Evolutionary conservation across 2,329 filamentous ascomycete species (phyloP).

Genomic region (Colletotrichum cordylinicola): DNA sequence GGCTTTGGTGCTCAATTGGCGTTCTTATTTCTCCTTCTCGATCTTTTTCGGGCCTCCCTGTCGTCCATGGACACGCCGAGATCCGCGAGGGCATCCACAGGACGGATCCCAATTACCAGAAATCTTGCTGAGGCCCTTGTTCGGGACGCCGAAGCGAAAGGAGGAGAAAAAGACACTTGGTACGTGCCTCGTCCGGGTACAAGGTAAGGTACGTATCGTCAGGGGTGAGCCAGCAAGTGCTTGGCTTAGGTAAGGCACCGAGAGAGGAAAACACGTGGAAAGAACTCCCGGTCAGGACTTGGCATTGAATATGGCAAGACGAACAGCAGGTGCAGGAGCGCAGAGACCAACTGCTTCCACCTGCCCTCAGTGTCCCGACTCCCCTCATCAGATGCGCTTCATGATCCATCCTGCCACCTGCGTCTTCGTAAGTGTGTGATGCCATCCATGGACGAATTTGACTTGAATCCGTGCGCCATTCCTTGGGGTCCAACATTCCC

Average conservation of each 20-base stretch:
- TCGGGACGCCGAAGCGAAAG: not conserved
- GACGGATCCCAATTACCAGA: not conserved
- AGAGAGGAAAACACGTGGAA: not conserved
- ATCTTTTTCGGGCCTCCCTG: not conserved
- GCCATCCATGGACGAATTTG: not conserved
- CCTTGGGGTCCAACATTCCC: not conserved
- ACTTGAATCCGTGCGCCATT: not conserved
- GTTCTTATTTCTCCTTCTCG: not conserved
- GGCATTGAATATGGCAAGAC: not conserved
- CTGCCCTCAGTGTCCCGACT: not conserved
- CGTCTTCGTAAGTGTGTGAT: not conserved
- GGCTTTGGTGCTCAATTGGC: not conserved
- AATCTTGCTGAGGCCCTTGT: conserved; percentile 2
- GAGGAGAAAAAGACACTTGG: not conserved
- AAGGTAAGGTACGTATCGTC: not conserved
- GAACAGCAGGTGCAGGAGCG: not conserved
- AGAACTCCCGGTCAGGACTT: not conserved
- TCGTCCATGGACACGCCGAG: not conserved
- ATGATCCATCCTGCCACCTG: not conserved
- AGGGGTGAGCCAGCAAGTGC: not conserved
- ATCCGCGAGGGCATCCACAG: not conserved
- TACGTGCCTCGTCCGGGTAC: not conserved
- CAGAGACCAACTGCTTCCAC: not conserved
- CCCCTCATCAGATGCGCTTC: not conserved
- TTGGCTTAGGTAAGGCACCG: not conserved